phyloP scores from a whole-genome alignment of 192 early-diverging fungal species.

The Paraglomus brasilianum region DNA sequence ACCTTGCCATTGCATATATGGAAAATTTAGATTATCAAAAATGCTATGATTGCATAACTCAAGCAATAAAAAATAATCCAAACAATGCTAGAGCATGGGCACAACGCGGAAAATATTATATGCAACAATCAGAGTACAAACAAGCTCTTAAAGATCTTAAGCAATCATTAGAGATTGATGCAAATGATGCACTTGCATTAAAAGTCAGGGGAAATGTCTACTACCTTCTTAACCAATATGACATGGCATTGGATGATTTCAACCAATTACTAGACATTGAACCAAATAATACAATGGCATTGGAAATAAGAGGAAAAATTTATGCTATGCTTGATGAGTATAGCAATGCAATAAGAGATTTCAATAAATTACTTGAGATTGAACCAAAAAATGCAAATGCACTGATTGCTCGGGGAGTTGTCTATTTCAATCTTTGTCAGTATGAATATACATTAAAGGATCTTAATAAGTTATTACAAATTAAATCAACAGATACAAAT shows the following conservation, averaged over 20 bases:
- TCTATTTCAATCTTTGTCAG: background rate
- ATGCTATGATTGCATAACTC: no score
- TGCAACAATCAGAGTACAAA: no score
- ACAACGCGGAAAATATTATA: no score
- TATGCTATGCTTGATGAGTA: background rate
- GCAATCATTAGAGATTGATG: background rate
- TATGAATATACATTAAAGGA: slow-evolving; percentile 5
- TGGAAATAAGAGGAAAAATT: slow-evolving; percentile 1
- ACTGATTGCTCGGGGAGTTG: slow-evolving; percentile 1
- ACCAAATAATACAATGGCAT: background rate
- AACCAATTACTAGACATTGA: background rate
- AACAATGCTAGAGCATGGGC: no score
- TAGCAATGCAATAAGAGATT: slow-evolving; percentile 8
- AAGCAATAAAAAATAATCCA: no score
- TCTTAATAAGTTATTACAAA: slow-evolving; percentile 24
- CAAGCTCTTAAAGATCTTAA: slow-evolving; percentile 1
- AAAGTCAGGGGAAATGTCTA: background rate
- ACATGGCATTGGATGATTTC: background rate
- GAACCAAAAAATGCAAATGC: background rate
- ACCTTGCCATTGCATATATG: no score
- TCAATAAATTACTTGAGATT: slow-evolving; percentile 12
- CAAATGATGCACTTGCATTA: background rate
- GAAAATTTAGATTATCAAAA: no score
- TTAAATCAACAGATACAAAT: background rate
- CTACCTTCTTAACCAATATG: background rate